phyloP scores from a whole-genome alignment of 2,329 filamentous ascomycete genomes.

The Arthroderma sp. region DNA sequence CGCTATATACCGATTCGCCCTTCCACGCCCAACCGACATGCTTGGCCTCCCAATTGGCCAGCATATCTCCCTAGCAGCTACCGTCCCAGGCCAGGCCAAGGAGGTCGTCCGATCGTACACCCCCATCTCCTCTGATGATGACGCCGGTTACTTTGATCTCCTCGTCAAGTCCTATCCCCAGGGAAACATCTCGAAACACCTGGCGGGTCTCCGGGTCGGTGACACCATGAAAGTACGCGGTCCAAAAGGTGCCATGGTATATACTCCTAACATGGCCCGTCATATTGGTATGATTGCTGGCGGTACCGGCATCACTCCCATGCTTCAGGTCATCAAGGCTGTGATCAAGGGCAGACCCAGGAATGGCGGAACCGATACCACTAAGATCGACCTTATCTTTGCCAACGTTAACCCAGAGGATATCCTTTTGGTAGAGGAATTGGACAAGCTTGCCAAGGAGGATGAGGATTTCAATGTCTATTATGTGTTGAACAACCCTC shows the following conservation, averaged over 20 bases:
- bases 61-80: slow-evolving; percentile 90
- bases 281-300: slow-evolving; percentile 97
- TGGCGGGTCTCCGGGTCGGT: slow-evolving; percentile 70
- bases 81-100: slow-evolving; percentile 61
- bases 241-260: slow-evolving; percentile 95
- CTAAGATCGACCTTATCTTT: slow-evolving; percentile 87
- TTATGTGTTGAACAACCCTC: slow-evolving; percentile 94
- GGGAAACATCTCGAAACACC: slow-evolving; percentile 91
- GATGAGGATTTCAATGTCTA: slow-evolving; percentile 75
- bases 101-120: slow-evolving; percentile 88
- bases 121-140: slow-evolving; percentile 77
- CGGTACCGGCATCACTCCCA: slow-evolving; percentile 94
- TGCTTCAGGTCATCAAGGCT: slow-evolving; percentile 91
- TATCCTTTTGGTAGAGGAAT: slow-evolving; percentile 83
- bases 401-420: slow-evolving; percentile 91
- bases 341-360: slow-evolving; percentile 62
- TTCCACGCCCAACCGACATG: slow-evolving; percentile 64
- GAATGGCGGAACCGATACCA: slow-evolving; percentile 60
- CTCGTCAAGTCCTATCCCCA: slow-evolving; percentile 96
- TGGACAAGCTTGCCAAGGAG: slow-evolving; percentile 63
- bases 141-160: slow-evolving; percentile 85
- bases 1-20: slow-evolving; percentile 90
- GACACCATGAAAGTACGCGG: slow-evolving; percentile 82
- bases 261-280: slow-evolving; percentile 90
- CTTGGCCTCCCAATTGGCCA: slow-evolving; percentile 96